phyloP scores from a whole-genome alignment of 306 rosid genomes.

The Luffa aegyptiaca region DNA sequence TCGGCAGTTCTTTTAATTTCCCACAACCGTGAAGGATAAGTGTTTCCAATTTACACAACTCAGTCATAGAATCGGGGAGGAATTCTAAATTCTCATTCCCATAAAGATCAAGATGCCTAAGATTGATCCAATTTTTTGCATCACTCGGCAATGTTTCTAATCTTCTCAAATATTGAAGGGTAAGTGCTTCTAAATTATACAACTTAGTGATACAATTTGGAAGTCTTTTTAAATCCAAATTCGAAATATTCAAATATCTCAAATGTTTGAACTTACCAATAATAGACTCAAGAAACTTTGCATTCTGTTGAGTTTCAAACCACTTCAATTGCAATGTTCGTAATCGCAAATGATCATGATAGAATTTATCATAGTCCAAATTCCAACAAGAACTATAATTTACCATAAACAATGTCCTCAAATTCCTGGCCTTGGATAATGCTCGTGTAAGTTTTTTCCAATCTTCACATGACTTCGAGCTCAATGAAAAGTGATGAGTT shows the following conservation, averaged over 20 bases:
- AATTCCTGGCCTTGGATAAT: neutral
- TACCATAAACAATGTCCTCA: constrained; percentile 13
- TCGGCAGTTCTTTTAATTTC: neutral
- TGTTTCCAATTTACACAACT: neutral
- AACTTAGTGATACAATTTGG: neutral
- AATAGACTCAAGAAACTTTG: no score
- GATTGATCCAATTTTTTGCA: neutral
- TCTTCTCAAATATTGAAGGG: fast-evolving
- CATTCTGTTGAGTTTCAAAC: neutral
- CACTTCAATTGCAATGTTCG: constrained; percentile 2
- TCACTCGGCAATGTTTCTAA: neutral
- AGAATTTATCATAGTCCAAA: neutral
- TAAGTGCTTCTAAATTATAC: neutral
- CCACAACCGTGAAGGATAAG: fast-evolving
- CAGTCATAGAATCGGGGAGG: neutral
- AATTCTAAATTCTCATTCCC: fast-evolving
- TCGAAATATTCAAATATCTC: neutral
- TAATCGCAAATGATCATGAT: neutral
- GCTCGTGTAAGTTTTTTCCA: neutral
- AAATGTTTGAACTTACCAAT: neutral
- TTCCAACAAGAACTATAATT: no score
- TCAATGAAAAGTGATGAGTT: neutral
- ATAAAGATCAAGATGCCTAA: neutral
- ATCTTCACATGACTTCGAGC: neutral
- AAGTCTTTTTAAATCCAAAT: neutral